These are phyloP conservation scores for Penicillium lividum DNA, from an alignment of 495 filamentous ascomycete genomes.

Conservation along the genomic window DNA sequence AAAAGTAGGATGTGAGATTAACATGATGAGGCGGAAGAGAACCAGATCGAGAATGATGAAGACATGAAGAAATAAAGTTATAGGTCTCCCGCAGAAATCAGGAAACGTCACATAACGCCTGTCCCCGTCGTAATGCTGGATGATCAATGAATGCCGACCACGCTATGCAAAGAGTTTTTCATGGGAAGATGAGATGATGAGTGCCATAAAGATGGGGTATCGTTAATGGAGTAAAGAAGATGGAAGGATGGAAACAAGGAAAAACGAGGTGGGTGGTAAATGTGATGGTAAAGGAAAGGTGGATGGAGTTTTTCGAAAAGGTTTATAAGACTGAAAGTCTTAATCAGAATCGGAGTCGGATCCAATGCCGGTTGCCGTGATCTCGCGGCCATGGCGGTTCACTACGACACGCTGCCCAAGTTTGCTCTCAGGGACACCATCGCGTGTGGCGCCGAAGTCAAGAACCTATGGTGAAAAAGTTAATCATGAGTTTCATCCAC, in stretches of 20 bases:
- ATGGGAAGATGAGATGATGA: slow-evolving; percentile 20
- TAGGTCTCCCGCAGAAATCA: slow-evolving; percentile 13
- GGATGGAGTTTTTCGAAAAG: neutral
- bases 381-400: slow-evolving; percentile 56
- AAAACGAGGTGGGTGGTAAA: slow-evolving; percentile 3
- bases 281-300: slow-evolving; percentile 5
- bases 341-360: slow-evolving; percentile 48
- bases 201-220: slow-evolving; percentile 32
- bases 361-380: slow-evolving; percentile 33
- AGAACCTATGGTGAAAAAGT: slow-evolving; percentile 58
- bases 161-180: slow-evolving; percentile 48
- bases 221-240: slow-evolving; percentile 22
- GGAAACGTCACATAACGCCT: slow-evolving; percentile 37
- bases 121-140: slow-evolving; percentile 40
- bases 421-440: slow-evolving; percentile 71
- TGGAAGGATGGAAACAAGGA: slow-evolving; percentile 14
- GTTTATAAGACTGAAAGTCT: neutral
- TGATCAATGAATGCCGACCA: slow-evolving; percentile 42
- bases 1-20: neutral
- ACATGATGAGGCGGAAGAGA: slow-evolving; percentile 3
- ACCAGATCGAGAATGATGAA: slow-evolving; percentile 10
- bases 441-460: slow-evolving; percentile 87
- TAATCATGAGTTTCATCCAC: slow-evolving; percentile 6
- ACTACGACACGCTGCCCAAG: slow-evolving; percentile 81
- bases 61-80: slow-evolving; percentile 5